Conservation (phyloP, 2,329 filamentous ascomycete genomes). For the Pyricularia pennisetigena region DNA sequence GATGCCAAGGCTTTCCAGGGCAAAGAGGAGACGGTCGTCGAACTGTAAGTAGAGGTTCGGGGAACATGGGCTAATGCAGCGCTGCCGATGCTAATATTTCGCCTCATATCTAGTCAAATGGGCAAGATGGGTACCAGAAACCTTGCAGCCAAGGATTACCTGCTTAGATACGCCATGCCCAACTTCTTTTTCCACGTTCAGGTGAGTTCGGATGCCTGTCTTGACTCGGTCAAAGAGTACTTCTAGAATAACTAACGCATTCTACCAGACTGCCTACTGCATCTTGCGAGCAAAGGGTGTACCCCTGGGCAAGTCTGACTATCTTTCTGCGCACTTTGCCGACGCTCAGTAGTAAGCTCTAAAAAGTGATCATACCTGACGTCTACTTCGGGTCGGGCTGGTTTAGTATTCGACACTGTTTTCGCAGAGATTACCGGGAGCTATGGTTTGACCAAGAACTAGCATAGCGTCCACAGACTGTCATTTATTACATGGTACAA, state of each 20-base stretch:
- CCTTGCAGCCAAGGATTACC: conserved; percentile 23
- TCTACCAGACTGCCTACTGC: conserved; percentile 35
- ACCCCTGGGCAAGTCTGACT: conserved; percentile 47
- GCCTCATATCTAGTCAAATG: conserved; percentile 4
- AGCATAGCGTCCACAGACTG: neutral
- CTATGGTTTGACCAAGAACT: neutral
- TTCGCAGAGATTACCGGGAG: neutral
- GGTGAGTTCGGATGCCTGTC: conserved; percentile 6
- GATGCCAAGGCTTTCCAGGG: conserved; percentile 16
- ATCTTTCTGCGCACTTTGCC: conserved; percentile 21
- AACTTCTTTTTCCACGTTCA: conserved; percentile 52
- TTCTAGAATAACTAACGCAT: neutral
- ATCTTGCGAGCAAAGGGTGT: conserved; percentile 48
- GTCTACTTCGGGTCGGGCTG: neutral
- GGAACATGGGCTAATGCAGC: neutral
- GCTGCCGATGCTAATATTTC: neutral
- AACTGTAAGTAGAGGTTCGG: conserved; percentile 13
- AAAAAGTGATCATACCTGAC: neutral
- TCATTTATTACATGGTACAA: neutral
- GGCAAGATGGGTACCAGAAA: conserved; percentile 8
- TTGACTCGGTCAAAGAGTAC: neutral
- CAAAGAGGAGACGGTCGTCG: conserved; percentile 13
- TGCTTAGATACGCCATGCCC: conserved; percentile 35
- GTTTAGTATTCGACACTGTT: no score
- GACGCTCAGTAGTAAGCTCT: neutral